phyloP scores from a whole-genome alignment of 495 filamentous ascomycete genomes.

The Penicillium riverlandense region DNA sequence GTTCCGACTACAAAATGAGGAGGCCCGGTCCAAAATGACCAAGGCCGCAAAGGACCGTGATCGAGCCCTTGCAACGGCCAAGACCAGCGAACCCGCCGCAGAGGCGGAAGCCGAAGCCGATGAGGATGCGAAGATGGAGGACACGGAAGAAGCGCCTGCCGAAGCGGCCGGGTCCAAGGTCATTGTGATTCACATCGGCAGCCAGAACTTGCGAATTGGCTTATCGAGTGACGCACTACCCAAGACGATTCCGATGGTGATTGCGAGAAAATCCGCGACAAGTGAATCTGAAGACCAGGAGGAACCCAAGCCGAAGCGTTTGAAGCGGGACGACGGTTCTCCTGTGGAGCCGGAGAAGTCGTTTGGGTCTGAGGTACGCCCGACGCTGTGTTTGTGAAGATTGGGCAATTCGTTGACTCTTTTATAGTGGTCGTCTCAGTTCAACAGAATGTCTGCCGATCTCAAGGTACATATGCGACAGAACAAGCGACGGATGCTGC shows the following conservation, averaged over 20 bases:
- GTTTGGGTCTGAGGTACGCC: constrained; percentile 76
- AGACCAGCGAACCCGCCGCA: constrained; percentile 32
- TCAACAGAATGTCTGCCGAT: constrained; percentile 72
- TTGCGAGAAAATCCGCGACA: constrained; percentile 66
- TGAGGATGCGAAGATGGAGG: constrained; percentile 59
- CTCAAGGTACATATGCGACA: constrained; percentile 83
- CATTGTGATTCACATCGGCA: constrained; percentile 96
- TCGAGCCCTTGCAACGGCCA: constrained; percentile 68
- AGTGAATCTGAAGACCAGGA: constrained; percentile 75
- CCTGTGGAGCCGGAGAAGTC: constrained; percentile 61
- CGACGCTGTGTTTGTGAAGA: not conserved
- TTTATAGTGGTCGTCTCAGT: constrained; percentile 63
- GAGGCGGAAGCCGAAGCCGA: constrained; percentile 48
- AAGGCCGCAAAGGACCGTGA: constrained; percentile 81
- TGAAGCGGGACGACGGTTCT: constrained; percentile 60
- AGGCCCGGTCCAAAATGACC: constrained; percentile 67
- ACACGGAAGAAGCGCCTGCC: constrained; percentile 48
- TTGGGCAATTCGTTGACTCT: constrained; percentile 7
- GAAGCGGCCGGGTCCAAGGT: constrained; percentile 77
- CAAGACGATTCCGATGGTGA: constrained; percentile 87
- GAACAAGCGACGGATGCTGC: constrained; percentile 87
- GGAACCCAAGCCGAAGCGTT: constrained; percentile 84
- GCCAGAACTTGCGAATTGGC: constrained; percentile 89
- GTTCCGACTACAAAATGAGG: constrained; percentile 77
- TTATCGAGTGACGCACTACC: constrained; percentile 90